Evolutionary conservation across 495 filamentous ascomycete species (phyloP), one percentile per base, ranked within the genome.

Genomic region (Lepidopterella palustris): DNA sequence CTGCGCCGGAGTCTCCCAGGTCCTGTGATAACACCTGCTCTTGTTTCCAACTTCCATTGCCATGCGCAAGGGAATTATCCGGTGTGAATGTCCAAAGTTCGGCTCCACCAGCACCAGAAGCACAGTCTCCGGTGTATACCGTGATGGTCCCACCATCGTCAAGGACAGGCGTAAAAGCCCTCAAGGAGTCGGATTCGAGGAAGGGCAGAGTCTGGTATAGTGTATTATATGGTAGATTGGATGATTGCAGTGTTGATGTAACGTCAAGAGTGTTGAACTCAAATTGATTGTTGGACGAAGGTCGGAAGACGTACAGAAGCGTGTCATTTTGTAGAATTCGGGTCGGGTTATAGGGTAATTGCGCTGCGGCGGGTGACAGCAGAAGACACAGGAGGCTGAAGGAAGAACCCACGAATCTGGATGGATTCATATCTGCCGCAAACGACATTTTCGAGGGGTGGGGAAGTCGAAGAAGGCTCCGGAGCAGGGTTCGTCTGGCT

Each of bases 321-420:
- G 76, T 69, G 62, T 77, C 77, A 40, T 79, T 74, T 28, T 72
- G 76, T 47, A 81, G 74, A 20, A 92, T 78, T 23, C 77, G 80
- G 0, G 90, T 87, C 0, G 90, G 88, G 24, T 80, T 82, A 76
- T 95, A 95, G 28, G 88, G 89, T 24, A 89, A 75, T 23, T 60
- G 51, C 26, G 70, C 68, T 5, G 47, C 45, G 45, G 52, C 35
- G 11, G 54, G 31, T 31, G 54, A 5, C 4, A 58, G 50, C 4
- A 70, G 52, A 29, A 60, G 18, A 23, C 13, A 15, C 31, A 59
- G 10, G 35, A 62, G 58, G 61, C 39, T 20, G 25, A 62, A n/a
- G 28, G 56, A 61, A 39, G 57, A 26, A 49, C 25, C 31, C 9
- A 60, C 13, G 28, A 53, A 4, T 13, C 53, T 45, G 29, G 45